These are phyloP conservation scores for Ormosia semicastrata DNA, from an alignment of 306 rosid genomes.

Conservation along the genomic window DNA sequence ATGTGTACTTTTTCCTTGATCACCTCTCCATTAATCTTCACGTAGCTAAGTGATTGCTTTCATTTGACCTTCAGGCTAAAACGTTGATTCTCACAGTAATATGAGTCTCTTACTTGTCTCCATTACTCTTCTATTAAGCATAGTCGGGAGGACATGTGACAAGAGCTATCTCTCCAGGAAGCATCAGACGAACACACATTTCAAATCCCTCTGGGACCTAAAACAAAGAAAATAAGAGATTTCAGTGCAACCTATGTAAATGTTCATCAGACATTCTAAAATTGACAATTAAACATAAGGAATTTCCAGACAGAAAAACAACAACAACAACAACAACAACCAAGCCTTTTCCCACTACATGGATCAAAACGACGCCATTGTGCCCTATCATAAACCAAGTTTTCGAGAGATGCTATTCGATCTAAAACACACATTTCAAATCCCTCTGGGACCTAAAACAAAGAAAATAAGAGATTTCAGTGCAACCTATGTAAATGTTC, in stretches of 20 bases:
- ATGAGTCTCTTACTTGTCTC: too few species aligned
- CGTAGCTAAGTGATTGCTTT: too few species aligned
- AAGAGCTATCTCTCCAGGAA: constrained; percentile 89
- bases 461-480: constrained; percentile 4
- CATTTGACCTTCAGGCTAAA: too few species aligned
- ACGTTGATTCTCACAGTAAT: too few species aligned
- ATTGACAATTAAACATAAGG: not conserved
- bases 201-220: constrained; percentile 97
- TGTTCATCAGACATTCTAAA: not conserved
- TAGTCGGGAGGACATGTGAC: constrained; percentile 95
- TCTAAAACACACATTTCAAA: constrained; percentile 92
- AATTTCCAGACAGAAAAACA: constrained; percentile 1
- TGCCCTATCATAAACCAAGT: too few species aligned
- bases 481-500: not conserved
- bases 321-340: too few species aligned
- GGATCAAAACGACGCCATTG: too few species aligned
- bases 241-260: not conserved
- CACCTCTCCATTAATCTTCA: too few species aligned
- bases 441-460: constrained; percentile 82
- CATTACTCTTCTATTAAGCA: too few species aligned
- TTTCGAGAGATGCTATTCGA: too few species aligned
- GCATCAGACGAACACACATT: constrained; percentile 91
- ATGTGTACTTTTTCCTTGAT: too few species aligned
- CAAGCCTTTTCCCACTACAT: too few species aligned
- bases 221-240: constrained; percentile 19